phyloP scores from a whole-genome alignment of 148 eudicot species.

The Fallopia convolvulus region DNA sequence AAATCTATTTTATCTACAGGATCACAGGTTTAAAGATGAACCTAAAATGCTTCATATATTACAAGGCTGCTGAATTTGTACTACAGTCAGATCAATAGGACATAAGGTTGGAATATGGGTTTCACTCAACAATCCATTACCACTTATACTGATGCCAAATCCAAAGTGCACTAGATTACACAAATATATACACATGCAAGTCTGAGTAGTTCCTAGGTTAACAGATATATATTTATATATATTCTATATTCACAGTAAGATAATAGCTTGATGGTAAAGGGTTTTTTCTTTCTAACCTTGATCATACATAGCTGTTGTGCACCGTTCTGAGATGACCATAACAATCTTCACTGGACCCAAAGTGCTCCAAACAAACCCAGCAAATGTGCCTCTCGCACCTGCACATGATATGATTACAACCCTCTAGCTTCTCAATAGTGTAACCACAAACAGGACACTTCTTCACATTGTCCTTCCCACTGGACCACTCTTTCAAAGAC shows the following conservation, averaged over 20 bases:
- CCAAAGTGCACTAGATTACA: not conserved
- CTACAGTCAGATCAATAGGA: not conserved
- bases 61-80: not conserved
- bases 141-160: not conserved
- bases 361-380: conserved; percentile 78
- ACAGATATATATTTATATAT: not conserved
- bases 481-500: conserved; percentile 67
- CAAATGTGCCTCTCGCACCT: conserved; percentile 81
- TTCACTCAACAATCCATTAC: not conserved
- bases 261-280: not conserved
- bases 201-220: not conserved
- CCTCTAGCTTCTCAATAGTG: conserved; percentile 81
- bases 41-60: not conserved
- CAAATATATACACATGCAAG: not conserved
- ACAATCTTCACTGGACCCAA: conserved; percentile 48
- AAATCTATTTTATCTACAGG: not conserved
- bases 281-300: not conserved
- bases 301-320: conserved; percentile 44
- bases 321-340: conserved; percentile 56
- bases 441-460: conserved; percentile 61
- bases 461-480: conserved; percentile 76
- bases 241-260: not conserved
- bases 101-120: not conserved
- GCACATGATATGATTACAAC: conserved; percentile 89
- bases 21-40: not conserved